phyloP scores from a whole-genome alignment of 805 yeast genomes.

The Scheffersomyces stipitis region DNA sequence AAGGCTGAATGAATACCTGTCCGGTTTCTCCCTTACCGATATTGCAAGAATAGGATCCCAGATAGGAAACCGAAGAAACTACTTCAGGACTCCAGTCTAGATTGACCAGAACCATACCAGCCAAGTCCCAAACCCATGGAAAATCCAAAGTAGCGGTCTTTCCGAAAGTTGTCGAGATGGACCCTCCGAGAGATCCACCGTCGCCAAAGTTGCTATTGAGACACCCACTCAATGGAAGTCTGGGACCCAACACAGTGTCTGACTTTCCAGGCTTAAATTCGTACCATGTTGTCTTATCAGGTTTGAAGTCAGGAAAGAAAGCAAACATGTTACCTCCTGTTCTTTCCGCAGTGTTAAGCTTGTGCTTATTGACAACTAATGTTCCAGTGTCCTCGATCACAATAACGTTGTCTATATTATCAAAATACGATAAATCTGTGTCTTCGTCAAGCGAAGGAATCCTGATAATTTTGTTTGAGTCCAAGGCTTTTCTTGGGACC shows the following conservation, averaged over 20 bases:
- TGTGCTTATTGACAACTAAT: slow-evolving; percentile 13
- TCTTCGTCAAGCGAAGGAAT: neutral
- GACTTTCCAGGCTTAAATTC: slow-evolving; percentile 9
- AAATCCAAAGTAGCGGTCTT: slow-evolving; percentile 12
- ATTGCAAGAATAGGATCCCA: slow-evolving; percentile 14
- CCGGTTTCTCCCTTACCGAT: slow-evolving; percentile 18
- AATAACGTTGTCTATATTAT: slow-evolving; percentile 8
- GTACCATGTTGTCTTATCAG: slow-evolving; percentile 13
- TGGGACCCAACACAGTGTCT: slow-evolving; percentile 7
- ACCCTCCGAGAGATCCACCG: slow-evolving; percentile 18
- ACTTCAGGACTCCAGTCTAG: slow-evolving; percentile 4
- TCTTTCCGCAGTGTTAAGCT: slow-evolving; percentile 15
- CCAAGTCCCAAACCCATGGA: slow-evolving; percentile 1
- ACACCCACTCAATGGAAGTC: slow-evolving; percentile 18
- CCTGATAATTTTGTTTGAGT: neutral
- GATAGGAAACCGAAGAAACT: slow-evolving; percentile 7
- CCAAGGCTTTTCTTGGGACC: neutral
- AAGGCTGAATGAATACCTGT: slow-evolving; percentile 19
- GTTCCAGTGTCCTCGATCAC: slow-evolving; percentile 9
- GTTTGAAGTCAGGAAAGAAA: neutral
- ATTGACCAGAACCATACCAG: slow-evolving; percentile 1
- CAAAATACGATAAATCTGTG: neutral
- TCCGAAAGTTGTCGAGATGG: slow-evolving; percentile 14
- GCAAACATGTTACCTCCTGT: slow-evolving; percentile 6
- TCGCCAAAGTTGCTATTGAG: slow-evolving; percentile 16